Percentiles rank a stretch among this genome's conserved stretches.
Conservation (phyloP, 192 early-diverging fungal genomes). For the Dimargaris verticillata region DNA sequence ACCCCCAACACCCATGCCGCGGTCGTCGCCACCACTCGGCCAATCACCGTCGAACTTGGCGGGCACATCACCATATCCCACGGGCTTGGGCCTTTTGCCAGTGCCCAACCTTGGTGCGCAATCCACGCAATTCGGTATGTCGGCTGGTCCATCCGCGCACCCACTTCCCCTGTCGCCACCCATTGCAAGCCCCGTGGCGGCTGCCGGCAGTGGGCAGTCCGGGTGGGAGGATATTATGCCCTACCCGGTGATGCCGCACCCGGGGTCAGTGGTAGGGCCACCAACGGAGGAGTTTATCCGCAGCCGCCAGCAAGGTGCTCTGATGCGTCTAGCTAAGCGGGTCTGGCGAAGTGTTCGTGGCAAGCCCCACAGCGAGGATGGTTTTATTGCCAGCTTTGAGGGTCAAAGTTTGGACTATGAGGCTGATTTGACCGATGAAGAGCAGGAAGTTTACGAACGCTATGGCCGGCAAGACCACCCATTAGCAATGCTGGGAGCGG, state of each 20-base stretch:
- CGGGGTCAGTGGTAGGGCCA: slow-evolving; percentile 2
- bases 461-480: slow-evolving; percentile 6
- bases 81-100: too few relatives aligned
- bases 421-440: background rate
- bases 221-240: slow-evolving; percentile 11
- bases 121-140: background rate
- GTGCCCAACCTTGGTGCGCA: too few relatives aligned
- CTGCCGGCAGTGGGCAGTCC: background rate
- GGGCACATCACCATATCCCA: too few relatives aligned
- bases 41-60: too few relatives aligned
- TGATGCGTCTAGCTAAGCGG: background rate
- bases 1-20: too few relatives aligned
- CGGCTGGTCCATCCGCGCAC: background rate
- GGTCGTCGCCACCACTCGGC: too few relatives aligned
- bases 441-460: background rate
- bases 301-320: background rate
- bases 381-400: too few relatives aligned
- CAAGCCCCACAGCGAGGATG: background rate
- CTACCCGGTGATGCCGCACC: background rate
- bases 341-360: slow-evolving; percentile 6
- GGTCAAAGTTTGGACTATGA: background rate
- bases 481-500: background rate
- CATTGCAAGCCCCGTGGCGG: too few relatives aligned
- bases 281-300: slow-evolving; percentile 6
- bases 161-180: too few relatives aligned